These are phyloP conservation scores for Abrus pulchellus DNA, from an alignment of 306 rosid genomes.

Conservation along the genomic window DNA sequence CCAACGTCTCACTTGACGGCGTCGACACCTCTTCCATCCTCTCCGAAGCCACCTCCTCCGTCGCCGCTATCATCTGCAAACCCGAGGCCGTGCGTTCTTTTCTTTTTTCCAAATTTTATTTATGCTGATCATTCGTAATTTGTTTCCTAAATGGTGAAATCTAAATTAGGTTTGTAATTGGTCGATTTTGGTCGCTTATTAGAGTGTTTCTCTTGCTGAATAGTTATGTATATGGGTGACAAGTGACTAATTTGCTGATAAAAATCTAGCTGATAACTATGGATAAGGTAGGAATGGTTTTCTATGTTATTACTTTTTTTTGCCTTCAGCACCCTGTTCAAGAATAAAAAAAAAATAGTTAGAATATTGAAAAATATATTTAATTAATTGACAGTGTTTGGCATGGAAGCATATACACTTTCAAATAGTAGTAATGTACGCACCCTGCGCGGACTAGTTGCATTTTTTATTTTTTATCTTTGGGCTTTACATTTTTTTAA, in stretches of 20 bases:
- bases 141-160: background rate
- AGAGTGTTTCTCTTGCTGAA: background rate
- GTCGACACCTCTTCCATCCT: constrained; percentile 90
- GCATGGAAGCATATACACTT: too few relatives aligned
- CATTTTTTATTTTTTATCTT: too few relatives aligned
- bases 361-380: background rate
- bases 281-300: background rate
- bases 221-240: background rate
- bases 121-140: background rate
- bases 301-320: background rate
- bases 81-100: constrained; percentile 72
- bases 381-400: too few relatives aligned
- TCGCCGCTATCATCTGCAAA: constrained; percentile 75
- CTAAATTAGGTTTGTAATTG: background rate
- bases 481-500: too few relatives aligned
- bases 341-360: background rate
- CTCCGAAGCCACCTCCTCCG: constrained; percentile 89
- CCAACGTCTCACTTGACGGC: constrained; percentile 79
- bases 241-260: background rate
- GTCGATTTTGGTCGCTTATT: background rate
- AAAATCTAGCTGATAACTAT: background rate
- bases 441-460: too few relatives aligned
- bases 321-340: background rate
- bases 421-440: too few relatives aligned
- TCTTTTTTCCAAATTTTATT: background rate